Percentiles rank a stretch among this genome's conserved stretches.
Conservation (phyloP, 768 basidiomycete species). For the Podaxis pistillaris region DNA sequence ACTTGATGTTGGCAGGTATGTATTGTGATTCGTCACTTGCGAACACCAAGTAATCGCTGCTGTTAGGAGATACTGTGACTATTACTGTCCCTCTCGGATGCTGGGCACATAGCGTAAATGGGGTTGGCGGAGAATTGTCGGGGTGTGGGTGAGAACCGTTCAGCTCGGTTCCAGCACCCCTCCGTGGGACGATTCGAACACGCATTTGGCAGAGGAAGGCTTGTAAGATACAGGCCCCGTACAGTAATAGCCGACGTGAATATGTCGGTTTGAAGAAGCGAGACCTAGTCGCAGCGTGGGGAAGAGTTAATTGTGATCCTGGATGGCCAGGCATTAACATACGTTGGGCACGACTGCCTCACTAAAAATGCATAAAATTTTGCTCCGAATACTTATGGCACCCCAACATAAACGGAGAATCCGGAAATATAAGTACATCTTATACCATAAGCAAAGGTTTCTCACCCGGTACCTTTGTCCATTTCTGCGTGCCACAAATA, state of each 20-base stretch:
- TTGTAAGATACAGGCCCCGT: not conserved
- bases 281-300: not conserved
- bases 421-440: too few relatives aligned
- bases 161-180: not conserved
- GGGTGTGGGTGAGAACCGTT: not conserved
- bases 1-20: not conserved
- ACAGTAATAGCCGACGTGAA: not conserved
- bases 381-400: not conserved
- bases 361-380: not conserved
- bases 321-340: too few relatives aligned
- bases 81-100: not conserved
- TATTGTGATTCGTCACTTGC: not conserved
- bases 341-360: not conserved
- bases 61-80: not conserved
- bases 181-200: not conserved
- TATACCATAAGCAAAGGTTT: too few relatives aligned
- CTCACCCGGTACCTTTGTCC: too few relatives aligned
- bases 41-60: not conserved
- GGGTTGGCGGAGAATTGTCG: slow-evolving; percentile 9
- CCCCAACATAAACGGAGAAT: too few relatives aligned
- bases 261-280: not conserved
- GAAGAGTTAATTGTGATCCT: not conserved
- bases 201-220: not conserved
- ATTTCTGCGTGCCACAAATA: too few relatives aligned
- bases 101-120: not conserved